Evolutionary conservation across 495 filamentous ascomycete genomes (phyloP).

Genomic region (Penicillium tannophilum): DNA sequence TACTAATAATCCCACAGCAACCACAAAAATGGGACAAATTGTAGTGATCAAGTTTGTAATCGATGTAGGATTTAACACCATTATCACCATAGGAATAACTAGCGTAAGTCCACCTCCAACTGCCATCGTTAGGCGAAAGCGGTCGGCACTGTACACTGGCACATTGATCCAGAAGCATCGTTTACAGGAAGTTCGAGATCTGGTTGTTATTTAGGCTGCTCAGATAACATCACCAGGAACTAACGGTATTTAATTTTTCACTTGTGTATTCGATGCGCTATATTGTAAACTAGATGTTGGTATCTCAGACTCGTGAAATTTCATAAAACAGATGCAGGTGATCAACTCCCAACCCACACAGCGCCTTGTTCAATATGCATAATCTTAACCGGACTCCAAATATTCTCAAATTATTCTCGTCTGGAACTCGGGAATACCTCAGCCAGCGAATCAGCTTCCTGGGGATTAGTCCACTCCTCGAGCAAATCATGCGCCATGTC

Average conservation of each 20-base stretch:
- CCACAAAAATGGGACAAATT: too few species aligned
- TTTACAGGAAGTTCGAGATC: too few species aligned
- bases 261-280: not conserved
- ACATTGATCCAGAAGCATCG: too few species aligned
- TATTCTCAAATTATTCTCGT: slow-evolving; percentile 21
- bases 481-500: slow-evolving; percentile 67
- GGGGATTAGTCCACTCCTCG: slow-evolving; percentile 65
- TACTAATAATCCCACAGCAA: too few species aligned
- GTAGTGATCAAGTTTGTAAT: too few species aligned
- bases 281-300: slow-evolving; percentile 6
- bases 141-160: too few species aligned
- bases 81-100: too few species aligned
- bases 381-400: slow-evolving; percentile 2
- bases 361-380: slow-evolving; percentile 16
- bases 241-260: not conserved
- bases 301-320: slow-evolving; percentile 18
- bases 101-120: too few species aligned
- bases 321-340: slow-evolving; percentile 17
- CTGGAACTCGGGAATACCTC: slow-evolving; percentile 55
- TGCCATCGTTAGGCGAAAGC: too few species aligned
- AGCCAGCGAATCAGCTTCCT: slow-evolving; percentile 68
- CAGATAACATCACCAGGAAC: not conserved
- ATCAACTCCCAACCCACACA: slow-evolving; percentile 8
- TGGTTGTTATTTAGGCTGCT: too few species aligned
- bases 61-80: too few species aligned